Evolutionary conservation across 768 basidiomycete genomes (phyloP).

Genomic region (Obba rivulosa): DNA sequence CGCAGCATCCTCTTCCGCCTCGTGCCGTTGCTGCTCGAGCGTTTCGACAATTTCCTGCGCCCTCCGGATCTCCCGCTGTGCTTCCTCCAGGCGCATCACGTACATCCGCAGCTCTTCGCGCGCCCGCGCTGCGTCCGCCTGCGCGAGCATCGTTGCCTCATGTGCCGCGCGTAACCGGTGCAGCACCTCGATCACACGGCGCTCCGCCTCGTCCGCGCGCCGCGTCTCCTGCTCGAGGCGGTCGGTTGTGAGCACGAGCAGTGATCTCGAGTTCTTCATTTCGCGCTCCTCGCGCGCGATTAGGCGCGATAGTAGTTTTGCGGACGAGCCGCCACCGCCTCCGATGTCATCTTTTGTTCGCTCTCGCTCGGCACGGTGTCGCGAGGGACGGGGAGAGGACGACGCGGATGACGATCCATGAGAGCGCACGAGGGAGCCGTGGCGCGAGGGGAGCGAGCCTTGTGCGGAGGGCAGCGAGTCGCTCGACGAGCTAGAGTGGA

Average conservation of each 20-base stretch:
- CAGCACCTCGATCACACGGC: conserved; percentile 41
- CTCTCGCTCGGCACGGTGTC: conserved; percentile 13
- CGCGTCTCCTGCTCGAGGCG: conserved; percentile 46
- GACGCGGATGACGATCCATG: conserved; percentile 11
- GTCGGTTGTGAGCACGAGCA: conserved; percentile 23
- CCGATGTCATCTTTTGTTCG: conserved; percentile 6
- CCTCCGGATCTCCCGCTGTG: conserved; percentile 61
- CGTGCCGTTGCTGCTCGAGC: conserved; percentile 51
- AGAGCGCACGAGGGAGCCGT: conserved; percentile 14
- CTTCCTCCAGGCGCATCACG: conserved; percentile 55
- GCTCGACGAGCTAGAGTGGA: conserved; percentile 9
- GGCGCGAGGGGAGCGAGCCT: conserved; percentile 4
- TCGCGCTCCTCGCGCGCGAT: conserved; percentile 16
- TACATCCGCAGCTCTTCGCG: conserved; percentile 59
- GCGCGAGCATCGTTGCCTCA: conserved; percentile 48
- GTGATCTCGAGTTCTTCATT: conserved; percentile 14
- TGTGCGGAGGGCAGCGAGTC: no score
- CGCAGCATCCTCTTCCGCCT: conserved; percentile 61
- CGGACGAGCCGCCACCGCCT: conserved; percentile 3
- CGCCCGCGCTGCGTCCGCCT: conserved; percentile 49
- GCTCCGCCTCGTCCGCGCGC: conserved; percentile 54
- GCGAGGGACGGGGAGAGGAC: conserved; percentile 8
- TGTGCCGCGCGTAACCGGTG: conserved; percentile 52
- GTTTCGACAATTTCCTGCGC: conserved; percentile 60
- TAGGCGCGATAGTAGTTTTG: conserved; percentile 19